These are phyloP conservation scores for Globisporangium perplexum DNA, from an alignment of 352 stramenopile species.

Conservation along the genomic window DNA sequence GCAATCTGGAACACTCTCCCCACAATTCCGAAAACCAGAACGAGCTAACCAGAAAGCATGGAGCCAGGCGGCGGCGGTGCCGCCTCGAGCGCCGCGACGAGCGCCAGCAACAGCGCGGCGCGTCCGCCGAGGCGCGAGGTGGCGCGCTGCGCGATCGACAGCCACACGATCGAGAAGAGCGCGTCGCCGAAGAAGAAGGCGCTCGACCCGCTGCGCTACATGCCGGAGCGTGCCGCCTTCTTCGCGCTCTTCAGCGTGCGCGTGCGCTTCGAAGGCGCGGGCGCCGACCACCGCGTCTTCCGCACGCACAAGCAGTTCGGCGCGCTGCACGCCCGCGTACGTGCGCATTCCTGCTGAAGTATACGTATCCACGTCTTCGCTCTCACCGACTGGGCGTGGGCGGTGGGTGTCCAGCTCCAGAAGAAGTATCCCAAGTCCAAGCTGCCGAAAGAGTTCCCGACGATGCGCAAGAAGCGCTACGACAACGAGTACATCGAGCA, in stretches of 20 bases:
- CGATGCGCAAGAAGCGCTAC: conserved; percentile 67
- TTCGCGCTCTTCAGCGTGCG: conserved; percentile 56
- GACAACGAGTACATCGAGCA: conserved; percentile 74
- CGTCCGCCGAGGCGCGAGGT: conserved; percentile 7
- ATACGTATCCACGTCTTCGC: background rate
- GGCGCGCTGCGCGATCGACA: conserved; percentile 37
- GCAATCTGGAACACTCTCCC: background rate
- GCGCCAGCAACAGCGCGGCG: background rate
- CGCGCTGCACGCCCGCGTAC: conserved; percentile 43
- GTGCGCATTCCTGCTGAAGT: background rate
- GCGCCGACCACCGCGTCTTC: conserved; percentile 37
- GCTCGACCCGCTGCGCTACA: conserved; percentile 62
- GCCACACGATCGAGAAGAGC: conserved; percentile 62
- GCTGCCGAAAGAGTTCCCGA: conserved; percentile 47
- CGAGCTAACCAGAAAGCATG: too few relatives aligned
- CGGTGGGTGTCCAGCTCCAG: conserved; percentile 46
- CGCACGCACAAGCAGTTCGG: conserved; percentile 67
- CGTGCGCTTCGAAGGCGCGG: conserved; percentile 37
- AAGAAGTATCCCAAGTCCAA: conserved; percentile 76
- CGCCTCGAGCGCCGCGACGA: background rate
- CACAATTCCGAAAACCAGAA: background rate
- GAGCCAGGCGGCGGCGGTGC: background rate
- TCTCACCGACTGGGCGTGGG: too few relatives aligned
- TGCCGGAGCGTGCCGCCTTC: conserved; percentile 43
- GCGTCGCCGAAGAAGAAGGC: conserved; percentile 63